Evolutionary conservation across 768 basidiomycete species (phyloP).

Genomic region (Termitomyces sp.): DNA sequence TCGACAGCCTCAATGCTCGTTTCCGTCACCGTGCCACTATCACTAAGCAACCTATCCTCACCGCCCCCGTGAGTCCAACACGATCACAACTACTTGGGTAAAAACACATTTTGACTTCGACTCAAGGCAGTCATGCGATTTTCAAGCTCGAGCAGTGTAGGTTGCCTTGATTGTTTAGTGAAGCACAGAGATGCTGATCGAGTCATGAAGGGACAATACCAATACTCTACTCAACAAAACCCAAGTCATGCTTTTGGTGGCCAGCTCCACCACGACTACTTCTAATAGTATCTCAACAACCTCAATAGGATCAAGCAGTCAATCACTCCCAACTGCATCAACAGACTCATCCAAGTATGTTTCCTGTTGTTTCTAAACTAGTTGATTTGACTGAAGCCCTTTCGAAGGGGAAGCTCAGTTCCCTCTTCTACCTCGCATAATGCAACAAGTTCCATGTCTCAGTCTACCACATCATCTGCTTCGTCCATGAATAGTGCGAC

Average conservation of each 20-base stretch:
- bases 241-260: background rate
- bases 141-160: background rate
- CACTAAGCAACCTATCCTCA: too few relatives aligned
- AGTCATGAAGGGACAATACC: background rate
- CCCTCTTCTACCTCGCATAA: background rate
- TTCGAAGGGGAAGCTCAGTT: background rate
- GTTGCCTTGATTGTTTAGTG: background rate
- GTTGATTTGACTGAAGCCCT: background rate
- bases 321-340: background rate
- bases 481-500: background rate
- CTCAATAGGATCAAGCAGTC: background rate
- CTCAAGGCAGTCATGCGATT: background rate
- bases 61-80: background rate
- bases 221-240: background rate
- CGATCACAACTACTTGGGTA: background rate
- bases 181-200: background rate
- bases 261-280: background rate
- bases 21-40: background rate
- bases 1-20: accelerated
- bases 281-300: background rate
- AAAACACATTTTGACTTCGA: background rate
- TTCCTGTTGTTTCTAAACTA: background rate
- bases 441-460: background rate
- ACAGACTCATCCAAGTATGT: background rate
- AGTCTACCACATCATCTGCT: background rate